Percentiles rank a stretch among this genome's conserved stretches.
Conservation (phyloP, 768 basidiomycete genomes). For the Termitomyces titanicus region DNA sequence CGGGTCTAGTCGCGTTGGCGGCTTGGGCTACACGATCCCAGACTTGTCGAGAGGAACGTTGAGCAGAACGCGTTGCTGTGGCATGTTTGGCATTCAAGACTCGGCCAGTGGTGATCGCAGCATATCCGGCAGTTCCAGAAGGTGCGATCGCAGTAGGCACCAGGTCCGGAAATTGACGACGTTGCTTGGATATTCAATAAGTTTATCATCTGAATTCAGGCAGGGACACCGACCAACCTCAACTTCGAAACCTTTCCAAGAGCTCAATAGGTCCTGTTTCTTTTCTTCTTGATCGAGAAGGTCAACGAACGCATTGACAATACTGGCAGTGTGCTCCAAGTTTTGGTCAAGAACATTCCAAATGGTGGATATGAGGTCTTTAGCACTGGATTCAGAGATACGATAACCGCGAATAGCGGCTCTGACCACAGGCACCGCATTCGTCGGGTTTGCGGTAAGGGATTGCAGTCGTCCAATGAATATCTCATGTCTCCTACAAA, state of each 20-base stretch:
- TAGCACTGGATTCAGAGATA: constrained; percentile 70
- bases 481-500: constrained; percentile 57
- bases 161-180: constrained; percentile 81
- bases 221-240: constrained; percentile 49
- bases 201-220: not conserved
- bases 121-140: constrained; percentile 52
- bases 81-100: constrained; percentile 82
- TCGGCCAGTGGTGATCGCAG: constrained; percentile 77
- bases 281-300: constrained; percentile 80
- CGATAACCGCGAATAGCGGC: constrained; percentile 79
- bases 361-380: constrained; percentile 80
- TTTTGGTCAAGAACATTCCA: constrained; percentile 31
- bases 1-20: constrained; percentile 38
- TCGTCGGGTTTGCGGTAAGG: constrained; percentile 53
- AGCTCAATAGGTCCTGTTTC: constrained; percentile 65
- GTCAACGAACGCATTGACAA: constrained; percentile 72
- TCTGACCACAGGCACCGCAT: constrained; percentile 59
- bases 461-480: constrained; percentile 63
- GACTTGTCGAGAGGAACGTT: constrained; percentile 60
- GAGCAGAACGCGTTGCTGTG: constrained; percentile 54
- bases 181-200: constrained; percentile 50
- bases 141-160: constrained; percentile 44
- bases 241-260: constrained; percentile 82
- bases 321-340: constrained; percentile 70
- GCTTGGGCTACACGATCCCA: constrained; percentile 89